Evolutionary conservation across 140 eudicot genomes (phyloP), one percentile per base, ranked within the genome.

Genomic region (Stevia rebaudiana): DNA sequence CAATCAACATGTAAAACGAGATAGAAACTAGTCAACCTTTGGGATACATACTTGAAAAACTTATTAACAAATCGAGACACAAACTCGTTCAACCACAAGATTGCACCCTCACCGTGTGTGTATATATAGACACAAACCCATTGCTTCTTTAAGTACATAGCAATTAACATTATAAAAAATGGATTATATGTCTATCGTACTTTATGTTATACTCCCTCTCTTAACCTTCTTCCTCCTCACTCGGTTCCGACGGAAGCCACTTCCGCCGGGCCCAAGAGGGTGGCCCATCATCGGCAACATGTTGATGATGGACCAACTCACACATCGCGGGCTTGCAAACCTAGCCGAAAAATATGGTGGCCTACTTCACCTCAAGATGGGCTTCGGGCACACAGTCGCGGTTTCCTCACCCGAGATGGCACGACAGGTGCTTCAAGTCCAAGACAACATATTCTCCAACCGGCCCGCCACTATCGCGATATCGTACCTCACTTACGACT

Each of bases 251-350:
- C 75, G 75, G 2, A 79, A 81, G 60, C 84, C 74, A 0, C 71
- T 75, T 13, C 92, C 95, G 3, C 92, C 95, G 0, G 95, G 95
- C 11, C 95, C 95, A 0, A 25, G 25, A 21, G 92, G 92, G 2
- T 81, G 82, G 88, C 95, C 95, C 16, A 7, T 81, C 47, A 83
- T 87, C 43, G 95, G 95, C 9, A 87, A 87, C 80, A 79, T 87
- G 86, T 15, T 30, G 54, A 78, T 83, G 84, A 78, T 84, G 86
- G 86, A 84, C 77, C 80, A 79, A 13, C 69, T 87, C 21, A 83
- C 95, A 17, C 95, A 87, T 59, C 92, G 95, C 17, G 95, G 95
- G 0, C 77, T 87, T 0, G 91, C 91, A 43, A 22, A 10, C 0
- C 59, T 86, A 0, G 81, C 82, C 12, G 73, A 83, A 7, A 44